phyloP scores from a whole-genome alignment of 78 protist species.

The Dictyostelium intermedium region DNA sequence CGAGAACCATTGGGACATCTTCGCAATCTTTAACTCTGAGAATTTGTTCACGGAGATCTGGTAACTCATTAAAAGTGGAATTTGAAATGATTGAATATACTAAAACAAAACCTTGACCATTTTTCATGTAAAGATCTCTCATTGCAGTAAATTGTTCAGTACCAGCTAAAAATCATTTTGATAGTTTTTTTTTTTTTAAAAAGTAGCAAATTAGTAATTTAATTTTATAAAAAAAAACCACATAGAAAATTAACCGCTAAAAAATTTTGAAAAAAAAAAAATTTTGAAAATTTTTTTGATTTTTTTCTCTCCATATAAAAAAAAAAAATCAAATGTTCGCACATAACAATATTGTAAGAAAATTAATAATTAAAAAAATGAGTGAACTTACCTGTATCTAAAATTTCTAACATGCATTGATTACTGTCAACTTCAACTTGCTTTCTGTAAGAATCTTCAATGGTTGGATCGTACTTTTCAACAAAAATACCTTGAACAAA shows the following conservation, averaged over 20 bases:
- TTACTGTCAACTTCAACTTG: conserved; percentile 92
- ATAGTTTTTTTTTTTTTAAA: too few relatives aligned
- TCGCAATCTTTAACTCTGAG: conserved; percentile 88
- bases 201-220: neutral
- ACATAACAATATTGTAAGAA: neutral
- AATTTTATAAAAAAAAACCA: too few relatives aligned
- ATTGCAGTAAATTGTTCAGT: conserved; percentile 89
- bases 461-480: conserved; percentile 87
- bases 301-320: neutral
- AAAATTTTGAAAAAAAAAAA: neutral
- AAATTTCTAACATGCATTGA: conserved; percentile 92
- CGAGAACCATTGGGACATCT: conserved; percentile 92
- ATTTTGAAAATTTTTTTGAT: neutral
- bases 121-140: conserved; percentile 90
- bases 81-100: conserved; percentile 90
- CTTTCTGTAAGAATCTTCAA: conserved; percentile 95
- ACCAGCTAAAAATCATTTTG: conserved; percentile 26
- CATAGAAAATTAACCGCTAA: neutral
- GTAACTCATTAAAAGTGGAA: conserved; percentile 86
- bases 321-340: neutral
- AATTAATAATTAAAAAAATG: neutral
- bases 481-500: conserved; percentile 88
- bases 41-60: conserved; percentile 88
- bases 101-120: conserved; percentile 94
- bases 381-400: conserved; percentile 95